A percentile compares a stretch with the other conserved stretches of the same genome.
Evolutionary conservation across 2,329 filamentous ascomycete genomes (phyloP).

Genomic region (Lachnellula subtilissima): DNA sequence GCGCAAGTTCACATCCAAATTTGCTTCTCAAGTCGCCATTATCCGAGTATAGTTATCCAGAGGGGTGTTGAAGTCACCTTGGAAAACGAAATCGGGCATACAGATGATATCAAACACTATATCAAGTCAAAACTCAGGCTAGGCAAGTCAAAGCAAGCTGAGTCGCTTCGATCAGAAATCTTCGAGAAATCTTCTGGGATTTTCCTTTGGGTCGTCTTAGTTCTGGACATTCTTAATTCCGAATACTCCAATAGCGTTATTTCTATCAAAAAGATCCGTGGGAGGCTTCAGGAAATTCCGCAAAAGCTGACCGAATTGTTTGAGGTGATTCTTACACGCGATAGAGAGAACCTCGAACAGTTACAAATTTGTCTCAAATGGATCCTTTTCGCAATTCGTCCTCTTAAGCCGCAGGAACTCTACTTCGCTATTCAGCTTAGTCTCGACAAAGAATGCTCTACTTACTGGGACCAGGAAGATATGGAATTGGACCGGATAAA

Average conservation of each 20-base stretch:
- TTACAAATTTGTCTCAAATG: constrained; percentile 47
- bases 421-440: constrained; percentile 20
- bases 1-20: constrained; percentile 15
- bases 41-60: constrained; percentile 24
- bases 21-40: constrained; percentile 29
- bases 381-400: constrained; percentile 43
- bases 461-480: constrained; percentile 23
- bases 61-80: constrained; percentile 22
- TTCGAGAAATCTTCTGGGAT: constrained; percentile 16
- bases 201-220: constrained; percentile 23
- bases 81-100: constrained; percentile 26
- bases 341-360: constrained; percentile 37
- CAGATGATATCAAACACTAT: constrained; percentile 27
- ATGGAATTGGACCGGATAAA: constrained; percentile 29
- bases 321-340: constrained; percentile 33
- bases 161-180: constrained; percentile 12
- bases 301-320: constrained; percentile 14
- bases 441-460: constrained; percentile 10
- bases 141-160: constrained; percentile 12
- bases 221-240: constrained; percentile 38
- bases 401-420: constrained; percentile 21
- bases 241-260: constrained; percentile 31
- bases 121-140: constrained; percentile 22
- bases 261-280: constrained; percentile 31
- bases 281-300: constrained; percentile 31